These are phyloP conservation scores for Angomonas deanei DNA, from an alignment of 208 protist species.

Conservation along the genomic window DNA sequence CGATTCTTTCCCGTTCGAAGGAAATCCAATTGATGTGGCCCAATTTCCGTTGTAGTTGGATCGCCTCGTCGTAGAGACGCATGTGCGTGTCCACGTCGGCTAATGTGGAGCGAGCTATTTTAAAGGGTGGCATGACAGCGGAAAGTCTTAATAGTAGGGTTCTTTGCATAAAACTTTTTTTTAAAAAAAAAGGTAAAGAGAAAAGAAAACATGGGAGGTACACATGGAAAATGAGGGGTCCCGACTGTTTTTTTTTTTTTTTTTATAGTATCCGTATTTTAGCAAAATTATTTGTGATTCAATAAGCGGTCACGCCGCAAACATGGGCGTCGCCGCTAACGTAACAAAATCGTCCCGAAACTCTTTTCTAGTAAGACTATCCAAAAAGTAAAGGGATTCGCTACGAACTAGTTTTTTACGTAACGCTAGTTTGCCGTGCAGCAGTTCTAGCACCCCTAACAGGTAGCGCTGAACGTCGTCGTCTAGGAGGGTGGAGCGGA, in stretches of 20 bases:
- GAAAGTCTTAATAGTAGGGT: not conserved
- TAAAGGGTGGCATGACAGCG: not conserved
- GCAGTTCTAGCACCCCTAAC: not conserved
- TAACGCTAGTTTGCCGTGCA: not conserved
- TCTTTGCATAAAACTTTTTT: too few species aligned
- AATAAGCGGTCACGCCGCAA: not conserved
- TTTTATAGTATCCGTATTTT: too few species aligned
- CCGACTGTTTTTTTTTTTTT: too few species aligned
- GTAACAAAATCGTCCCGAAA: not conserved
- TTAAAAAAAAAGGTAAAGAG: not conserved
- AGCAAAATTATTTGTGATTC: too few species aligned
- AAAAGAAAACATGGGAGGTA: not conserved
- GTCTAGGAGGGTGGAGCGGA: not conserved
- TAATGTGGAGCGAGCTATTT: not conserved
- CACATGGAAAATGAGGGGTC: not conserved
- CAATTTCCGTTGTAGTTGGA: slow-evolving; percentile 3
- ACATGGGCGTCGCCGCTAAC: not conserved
- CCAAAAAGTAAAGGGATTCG: not conserved
- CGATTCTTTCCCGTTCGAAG: slow-evolving; percentile 2
- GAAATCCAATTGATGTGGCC: slow-evolving; percentile 11
- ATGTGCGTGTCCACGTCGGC: slow-evolving; percentile 11
- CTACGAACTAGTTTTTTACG: not conserved
- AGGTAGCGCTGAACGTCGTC: not conserved
- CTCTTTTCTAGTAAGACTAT: not conserved
- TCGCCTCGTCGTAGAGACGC: slow-evolving; percentile 7